Base-by-base conservation (phyloP, 2,329 filamentous ascomycete genomes). In the Fusarium buharicum region DNA sequence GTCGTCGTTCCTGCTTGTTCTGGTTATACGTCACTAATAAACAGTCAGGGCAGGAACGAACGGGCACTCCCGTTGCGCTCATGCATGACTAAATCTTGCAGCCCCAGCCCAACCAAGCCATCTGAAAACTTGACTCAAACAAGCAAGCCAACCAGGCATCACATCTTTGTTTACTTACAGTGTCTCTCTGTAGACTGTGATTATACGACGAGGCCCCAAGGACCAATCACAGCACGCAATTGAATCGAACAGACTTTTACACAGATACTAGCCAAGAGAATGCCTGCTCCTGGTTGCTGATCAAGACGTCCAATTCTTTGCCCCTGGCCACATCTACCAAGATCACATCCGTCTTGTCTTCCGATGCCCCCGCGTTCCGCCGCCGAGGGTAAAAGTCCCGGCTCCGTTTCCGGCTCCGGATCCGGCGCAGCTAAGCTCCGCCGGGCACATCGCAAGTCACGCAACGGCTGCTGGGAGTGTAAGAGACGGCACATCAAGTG, bases 401-500 rank as follows among this genome's bases (percentile, higher is more conserved):
- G 51, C 11, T 57, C 56, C 55, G 59, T 55, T 22, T 47, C 60
- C 56, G 55, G 61, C 16, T 47, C 60, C 56, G 54, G 61, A 17
- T 37, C 43, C 27, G 58, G 48, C 34, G 37, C 58, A 18, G 51
- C 67, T 51, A 76, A 77, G 61, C 70, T 72, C 13, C 72, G 76
- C 16, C 74, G 76, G 31, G 70, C 75, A 5, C 76, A 78, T 66
- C 73, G 73, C 40, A 79, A 79, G 59, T 78, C 76, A n/a, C 70
- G 76, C 17, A 77, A 76, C 44, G 76, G 77, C 27, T 78, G 77
- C 59, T 71, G 60, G 52, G 76, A 77, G 59, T 79, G 77, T 68
- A 79, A 79, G 67, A 60, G 74, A 14, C 72, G 77, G 2, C 77
- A 79, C 39, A 77, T 78, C 50, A 77, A 77, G 31, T 81, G 79